Evolutionary conservation across 1,139 yeast species (phyloP).

Genomic region (Yamadazyma mexicana): DNA sequence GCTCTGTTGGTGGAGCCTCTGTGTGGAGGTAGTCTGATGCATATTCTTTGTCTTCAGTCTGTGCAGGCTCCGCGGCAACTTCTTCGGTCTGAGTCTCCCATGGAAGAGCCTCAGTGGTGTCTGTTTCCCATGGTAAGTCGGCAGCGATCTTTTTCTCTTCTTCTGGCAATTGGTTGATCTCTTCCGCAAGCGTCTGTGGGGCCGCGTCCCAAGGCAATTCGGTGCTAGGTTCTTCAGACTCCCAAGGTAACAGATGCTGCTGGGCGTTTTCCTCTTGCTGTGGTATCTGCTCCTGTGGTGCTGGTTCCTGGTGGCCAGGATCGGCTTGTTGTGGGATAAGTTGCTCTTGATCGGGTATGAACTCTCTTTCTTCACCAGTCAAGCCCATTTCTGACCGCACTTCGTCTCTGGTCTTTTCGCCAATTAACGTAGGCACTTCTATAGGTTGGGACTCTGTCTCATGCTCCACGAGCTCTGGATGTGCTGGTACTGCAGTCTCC

Average conservation of each 20-base stretch:
- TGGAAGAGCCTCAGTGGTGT: no score
- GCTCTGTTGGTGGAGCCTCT: no score
- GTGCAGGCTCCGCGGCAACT: no score
- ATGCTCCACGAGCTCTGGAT: not conserved
- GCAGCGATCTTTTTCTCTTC: not conserved
- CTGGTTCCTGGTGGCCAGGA: not conserved
- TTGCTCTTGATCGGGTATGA: conserved; percentile 10
- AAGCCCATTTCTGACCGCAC: conserved; percentile 12
- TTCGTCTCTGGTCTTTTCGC: conserved; percentile 11
- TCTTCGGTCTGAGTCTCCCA: no score
- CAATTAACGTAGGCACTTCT: conserved; percentile 14
- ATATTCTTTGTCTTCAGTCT: no score
- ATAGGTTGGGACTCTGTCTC: not conserved
- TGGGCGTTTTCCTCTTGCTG: not conserved
- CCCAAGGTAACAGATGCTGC: not conserved
- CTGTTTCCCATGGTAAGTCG: not conserved
- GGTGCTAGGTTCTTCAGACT: not conserved
- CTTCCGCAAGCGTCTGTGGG: no score
- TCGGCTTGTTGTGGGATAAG: conserved; percentile 2
- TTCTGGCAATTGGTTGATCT: not conserved
- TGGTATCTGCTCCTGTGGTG: not conserved
- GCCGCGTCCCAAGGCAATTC: not conserved
- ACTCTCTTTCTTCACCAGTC: conserved; percentile 2
- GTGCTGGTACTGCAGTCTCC: not conserved
- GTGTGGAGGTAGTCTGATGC: no score